Base-by-base conservation (phyloP, 495 filamentous ascomycete genomes). In the Pseudevernia furfuracea region DNA sequence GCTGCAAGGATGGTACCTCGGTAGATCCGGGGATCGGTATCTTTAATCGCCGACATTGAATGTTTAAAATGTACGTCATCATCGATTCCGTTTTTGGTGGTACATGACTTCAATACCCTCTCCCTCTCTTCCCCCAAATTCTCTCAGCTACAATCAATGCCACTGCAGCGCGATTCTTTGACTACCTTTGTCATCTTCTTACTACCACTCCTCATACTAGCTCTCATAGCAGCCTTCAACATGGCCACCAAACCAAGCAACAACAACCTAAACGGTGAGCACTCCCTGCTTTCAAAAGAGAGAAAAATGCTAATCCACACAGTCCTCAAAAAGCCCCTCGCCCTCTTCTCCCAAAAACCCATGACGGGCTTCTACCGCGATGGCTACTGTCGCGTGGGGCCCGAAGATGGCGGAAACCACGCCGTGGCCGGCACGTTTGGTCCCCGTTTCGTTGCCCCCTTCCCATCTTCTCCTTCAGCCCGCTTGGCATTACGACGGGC, bases 351-450 rank as follows among this genome's bases (percentile, higher is more conserved):
- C 61, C 76, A 79, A 43, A 71, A 76, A 41, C 85, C 85, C 1
- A 72, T 82, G 70, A 86, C 83, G 5, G 85, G 85, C 36, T 86
- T 77, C 74, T 78, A 80, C 63, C 79, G 85, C 32, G 82, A 82
- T 62, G 85, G 84, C 4, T 87, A 84, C 73, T 87, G 85, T 70
- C 73, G 79, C 32, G 77, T 75, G 36, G 78, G 80, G 12, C 67
- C 64, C 44, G 77, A 70, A 63, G 76, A 81, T 59, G 65, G 66
- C n/a, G 76, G 77, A n/a, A 82, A 81, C 59, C 80, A 82, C 58
- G 76, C 78, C 30, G 74, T 82, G 23, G 80, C 80, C 14, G 70
- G 67, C 62, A 53, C 30, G 15, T 61, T n/a, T n/a, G n/a, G 0
- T 10, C 49, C 17, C 28, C 66, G 10, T 15, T 7, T 32, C 43